Base-by-base conservation (phyloP, 306 rosid genomes). In the Rosa rugosa region DNA sequence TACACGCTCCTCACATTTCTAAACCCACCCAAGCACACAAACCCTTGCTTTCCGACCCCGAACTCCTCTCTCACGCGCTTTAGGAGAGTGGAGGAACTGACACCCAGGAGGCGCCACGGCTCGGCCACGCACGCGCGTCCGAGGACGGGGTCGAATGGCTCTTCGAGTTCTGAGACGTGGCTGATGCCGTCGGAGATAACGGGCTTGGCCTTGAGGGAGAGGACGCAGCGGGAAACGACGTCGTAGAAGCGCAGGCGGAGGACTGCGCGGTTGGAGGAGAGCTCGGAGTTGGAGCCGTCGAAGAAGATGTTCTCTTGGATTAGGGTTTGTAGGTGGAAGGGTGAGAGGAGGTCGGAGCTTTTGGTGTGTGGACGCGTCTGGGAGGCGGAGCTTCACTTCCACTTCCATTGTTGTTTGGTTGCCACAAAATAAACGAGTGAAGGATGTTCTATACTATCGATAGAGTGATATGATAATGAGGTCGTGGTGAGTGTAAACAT, bases 241-340 rank as follows among this genome's bases (percentile, higher is more conserved):
- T 82, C 42, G 84, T 71, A 76, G 88, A 90, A 90, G 2, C 91
- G 87, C 83, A 90, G 77, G 63, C 89, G 87, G 81, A 86, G 91
- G 76, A 84, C 81, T 40, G 90, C 87, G 40, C 69, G 86, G 69
- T 84, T 84, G 75, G 91, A 83, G n/a, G 94, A 78, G 69, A 87
- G 94, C 60, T 90, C 84, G 73, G 77, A 31, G 49, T 84, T 80
- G 1, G 78, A 76, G 81, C 91, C 94, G 62, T 90, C 90, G 76
- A 90, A 87, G 83, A 90, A 90, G 70, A 87, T 23, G 87, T 88
- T 87, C 22, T 90, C 90, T 88, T 90, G 91, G 82, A 86, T 53
- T 2, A 73, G 56, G 42, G 91, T 90, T 72, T 84, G 47, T 80
- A 72, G 18, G 84, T 88, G 90, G 79, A 86, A 90, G 4, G 90